These are phyloP conservation scores for Steccherinum ochraceum DNA, from an alignment of 768 basidiomycete genomes.

Conservation along the genomic window DNA sequence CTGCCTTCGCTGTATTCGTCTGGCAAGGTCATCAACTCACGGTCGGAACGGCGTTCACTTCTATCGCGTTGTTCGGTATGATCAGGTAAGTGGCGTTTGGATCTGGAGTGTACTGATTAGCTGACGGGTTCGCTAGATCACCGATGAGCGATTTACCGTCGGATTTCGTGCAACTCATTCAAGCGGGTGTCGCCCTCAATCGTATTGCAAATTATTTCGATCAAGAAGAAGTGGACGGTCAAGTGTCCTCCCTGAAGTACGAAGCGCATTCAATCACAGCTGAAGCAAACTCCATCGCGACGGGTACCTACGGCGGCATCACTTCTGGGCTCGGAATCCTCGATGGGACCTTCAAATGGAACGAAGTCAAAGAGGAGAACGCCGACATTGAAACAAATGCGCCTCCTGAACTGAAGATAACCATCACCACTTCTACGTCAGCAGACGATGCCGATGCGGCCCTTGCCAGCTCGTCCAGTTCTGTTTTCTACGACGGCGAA, in stretches of 20 bases:
- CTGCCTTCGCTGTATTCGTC: conserved; percentile 73
- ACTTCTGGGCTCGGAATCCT: conserved; percentile 39
- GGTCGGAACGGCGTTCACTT: conserved; percentile 78
- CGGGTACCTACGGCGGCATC: conserved; percentile 43
- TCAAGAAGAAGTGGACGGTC: conserved; percentile 60
- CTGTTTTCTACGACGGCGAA: no score
- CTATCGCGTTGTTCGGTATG: conserved; percentile 84
- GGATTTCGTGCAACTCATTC: no score
- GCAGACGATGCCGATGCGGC: no score
- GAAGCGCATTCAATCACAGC: conserved; percentile 17
- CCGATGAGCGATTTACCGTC: conserved; percentile 76
- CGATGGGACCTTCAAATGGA: conserved; percentile 52
- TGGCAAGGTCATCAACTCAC: conserved; percentile 69
- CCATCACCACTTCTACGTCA: no score
- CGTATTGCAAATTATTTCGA: conserved; percentile 55
- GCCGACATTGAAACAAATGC: no score
- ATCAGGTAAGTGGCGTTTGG: conserved; percentile 39
- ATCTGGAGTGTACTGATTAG: not conserved
- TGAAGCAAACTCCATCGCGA: conserved; percentile 20
- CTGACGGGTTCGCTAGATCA: conserved; percentile 68
- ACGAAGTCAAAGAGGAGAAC: no score
- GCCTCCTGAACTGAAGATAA: no score
- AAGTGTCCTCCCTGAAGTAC: conserved; percentile 52
- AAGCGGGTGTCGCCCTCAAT: conserved; percentile 55
- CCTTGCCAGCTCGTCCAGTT: no score